These are phyloP conservation scores for Ustilago curta DNA, from an alignment of 1,284 basidiomycete genomes.

Conservation along the genomic window DNA sequence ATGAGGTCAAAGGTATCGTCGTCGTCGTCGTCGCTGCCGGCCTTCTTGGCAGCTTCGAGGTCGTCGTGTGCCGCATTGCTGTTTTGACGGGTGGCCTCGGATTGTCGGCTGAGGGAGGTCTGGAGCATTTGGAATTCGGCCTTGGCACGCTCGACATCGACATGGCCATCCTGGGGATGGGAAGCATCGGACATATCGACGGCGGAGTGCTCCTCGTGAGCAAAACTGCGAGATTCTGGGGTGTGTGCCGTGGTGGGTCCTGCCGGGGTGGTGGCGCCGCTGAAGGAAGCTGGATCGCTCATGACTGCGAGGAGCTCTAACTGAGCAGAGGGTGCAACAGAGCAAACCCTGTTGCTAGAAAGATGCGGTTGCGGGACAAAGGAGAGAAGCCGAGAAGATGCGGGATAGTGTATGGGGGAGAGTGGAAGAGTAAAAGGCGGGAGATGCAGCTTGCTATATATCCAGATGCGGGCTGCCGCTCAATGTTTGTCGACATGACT, in stretches of 20 bases:
- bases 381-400: background rate
- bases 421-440: background rate
- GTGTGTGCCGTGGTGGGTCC: background rate
- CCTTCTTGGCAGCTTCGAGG: constrained; percentile 20
- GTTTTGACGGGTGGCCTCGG: constrained; percentile 16
- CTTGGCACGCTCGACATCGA: constrained; percentile 33
- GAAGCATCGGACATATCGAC: constrained; percentile 20
- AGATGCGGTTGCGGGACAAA: background rate
- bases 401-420: background rate
- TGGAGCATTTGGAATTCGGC: constrained; percentile 32
- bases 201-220: constrained; percentile 10
- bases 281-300: constrained; percentile 18
- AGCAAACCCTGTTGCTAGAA: background rate
- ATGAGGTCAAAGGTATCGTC: constrained; percentile 77
- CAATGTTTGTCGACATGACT: too few relatives aligned
- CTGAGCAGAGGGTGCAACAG: background rate
- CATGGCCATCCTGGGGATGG: constrained; percentile 1
- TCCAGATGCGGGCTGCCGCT: too few relatives aligned
- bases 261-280: constrained; percentile 26
- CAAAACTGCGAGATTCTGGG: constrained; percentile 1
- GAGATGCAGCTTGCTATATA: background rate
- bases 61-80: constrained; percentile 16
- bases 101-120: constrained; percentile 35
- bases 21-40: constrained; percentile 12
- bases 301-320: constrained; percentile 2